phyloP scores from a whole-genome alignment of 306 rosid species.

The Trifolium pratense region DNA sequence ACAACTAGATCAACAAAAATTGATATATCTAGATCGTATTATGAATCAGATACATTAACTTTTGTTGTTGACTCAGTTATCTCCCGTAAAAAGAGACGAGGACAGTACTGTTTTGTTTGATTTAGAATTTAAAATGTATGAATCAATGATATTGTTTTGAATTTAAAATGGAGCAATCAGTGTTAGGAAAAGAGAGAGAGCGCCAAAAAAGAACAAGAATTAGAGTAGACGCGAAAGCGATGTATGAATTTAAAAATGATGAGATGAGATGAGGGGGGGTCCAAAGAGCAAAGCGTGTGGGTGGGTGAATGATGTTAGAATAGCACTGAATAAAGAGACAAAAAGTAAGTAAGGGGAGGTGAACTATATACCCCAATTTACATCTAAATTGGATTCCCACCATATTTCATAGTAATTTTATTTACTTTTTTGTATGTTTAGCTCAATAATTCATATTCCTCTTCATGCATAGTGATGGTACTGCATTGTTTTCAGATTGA shows the following conservation, averaged over 20 bases:
- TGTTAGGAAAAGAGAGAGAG: slow-evolving; percentile 48
- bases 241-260: slow-evolving; percentile 41
- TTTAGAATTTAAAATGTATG: no score
- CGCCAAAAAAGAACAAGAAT: slow-evolving; percentile 46
- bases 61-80: no score
- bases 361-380: background rate
- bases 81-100: no score
- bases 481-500: background rate
- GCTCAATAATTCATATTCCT: background rate
- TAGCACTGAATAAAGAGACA: background rate
- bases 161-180: slow-evolving; percentile 26
- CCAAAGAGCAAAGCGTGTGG: background rate
- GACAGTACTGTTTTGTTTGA: no score
- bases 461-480: background rate
- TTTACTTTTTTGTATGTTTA: no score
- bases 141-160: background rate
- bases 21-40: no score
- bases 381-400: background rate
- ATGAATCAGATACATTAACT: no score
- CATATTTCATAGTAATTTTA: background rate
- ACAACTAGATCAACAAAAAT: no score
- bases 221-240: slow-evolving; percentile 47
- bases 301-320: background rate
- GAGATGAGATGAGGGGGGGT: background rate
- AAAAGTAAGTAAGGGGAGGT: slow-evolving; percentile 7